These are phyloP conservation scores for Acanthamoeba healyi DNA, from an alignment of 208 protist genomes.

Conservation along the genomic window DNA sequence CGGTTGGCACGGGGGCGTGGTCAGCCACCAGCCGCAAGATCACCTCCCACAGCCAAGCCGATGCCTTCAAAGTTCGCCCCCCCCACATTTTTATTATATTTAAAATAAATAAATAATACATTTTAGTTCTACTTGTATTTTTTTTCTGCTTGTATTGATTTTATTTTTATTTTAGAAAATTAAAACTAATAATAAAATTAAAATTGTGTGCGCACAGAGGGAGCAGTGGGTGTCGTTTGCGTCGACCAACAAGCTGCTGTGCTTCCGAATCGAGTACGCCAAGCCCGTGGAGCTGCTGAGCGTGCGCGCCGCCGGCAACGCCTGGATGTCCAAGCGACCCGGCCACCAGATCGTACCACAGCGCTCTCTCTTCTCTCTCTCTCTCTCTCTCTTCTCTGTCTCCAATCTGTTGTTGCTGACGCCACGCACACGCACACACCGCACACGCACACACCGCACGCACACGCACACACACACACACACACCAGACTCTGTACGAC, in stretches of 20 bases:
- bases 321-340: conserved; percentile 28
- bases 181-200: not conserved
- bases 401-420: too few relatives aligned
- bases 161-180: too few relatives aligned
- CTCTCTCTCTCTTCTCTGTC: not conserved
- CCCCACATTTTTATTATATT: not conserved
- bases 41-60: not conserved
- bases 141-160: too few relatives aligned
- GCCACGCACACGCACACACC: not conserved
- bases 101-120: not conserved
- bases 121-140: not conserved
- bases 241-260: conserved; percentile 23
- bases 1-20: conserved; percentile 31
- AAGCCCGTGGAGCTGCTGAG: conserved; percentile 45
- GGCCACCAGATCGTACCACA: not conserved
- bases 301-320: conserved; percentile 22
- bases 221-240: conserved; percentile 31
- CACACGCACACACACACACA: not conserved
- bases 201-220: not conserved
- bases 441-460: not conserved
- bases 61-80: not conserved
- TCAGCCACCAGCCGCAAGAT: conserved; percentile 36
- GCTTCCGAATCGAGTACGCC: conserved; percentile 30
- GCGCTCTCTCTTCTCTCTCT: not conserved
- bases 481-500: not conserved